Conservation (phyloP, 1,284 basidiomycete species). For the Trichosporon coremiiforme region DNA sequence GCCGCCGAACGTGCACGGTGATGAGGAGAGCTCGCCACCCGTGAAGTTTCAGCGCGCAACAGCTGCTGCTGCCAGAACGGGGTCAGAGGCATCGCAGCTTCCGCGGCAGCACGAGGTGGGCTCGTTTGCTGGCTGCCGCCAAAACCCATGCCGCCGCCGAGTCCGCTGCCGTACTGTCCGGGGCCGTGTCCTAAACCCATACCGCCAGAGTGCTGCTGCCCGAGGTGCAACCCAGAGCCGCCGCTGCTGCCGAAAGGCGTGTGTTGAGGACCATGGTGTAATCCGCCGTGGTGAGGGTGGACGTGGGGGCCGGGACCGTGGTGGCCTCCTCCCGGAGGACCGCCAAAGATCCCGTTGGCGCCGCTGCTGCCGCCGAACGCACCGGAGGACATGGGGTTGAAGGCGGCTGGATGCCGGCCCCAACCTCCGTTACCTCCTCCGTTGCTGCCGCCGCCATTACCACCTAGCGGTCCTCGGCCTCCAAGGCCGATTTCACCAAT, state of each 20-base stretch:
- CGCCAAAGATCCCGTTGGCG: slow-evolving; percentile 30
- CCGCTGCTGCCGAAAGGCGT: slow-evolving; percentile 38
- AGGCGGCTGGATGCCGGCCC: slow-evolving; percentile 35
- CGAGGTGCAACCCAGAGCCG: slow-evolving; percentile 38
- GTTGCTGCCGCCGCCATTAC: slow-evolving; percentile 30
- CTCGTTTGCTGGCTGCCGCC: slow-evolving; percentile 38
- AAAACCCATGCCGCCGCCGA: slow-evolving; percentile 38
- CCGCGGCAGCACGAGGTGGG: slow-evolving; percentile 43
- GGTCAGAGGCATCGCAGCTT: slow-evolving; percentile 46
- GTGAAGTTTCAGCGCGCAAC: slow-evolving; percentile 56
- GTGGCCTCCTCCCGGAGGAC: slow-evolving; percentile 27
- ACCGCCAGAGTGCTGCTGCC: slow-evolving; percentile 35
- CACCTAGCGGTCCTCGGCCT: slow-evolving; percentile 25
- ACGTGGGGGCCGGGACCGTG: slow-evolving; percentile 30
- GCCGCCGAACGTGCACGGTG: slow-evolving; percentile 63
- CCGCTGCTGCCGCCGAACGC: slow-evolving; percentile 29
- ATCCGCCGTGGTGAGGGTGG: slow-evolving; percentile 30
- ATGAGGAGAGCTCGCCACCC: slow-evolving; percentile 60
- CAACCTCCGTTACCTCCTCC: slow-evolving; percentile 32
- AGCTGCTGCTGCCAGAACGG: slow-evolving; percentile 57
- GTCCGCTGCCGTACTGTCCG: slow-evolving; percentile 34
- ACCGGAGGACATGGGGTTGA: slow-evolving; percentile 32
- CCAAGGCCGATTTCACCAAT: slow-evolving; percentile 33
- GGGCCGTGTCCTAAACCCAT: slow-evolving; percentile 32
- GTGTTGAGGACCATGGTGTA: slow-evolving; percentile 40